Evolutionary conservation across 1,284 basidiomycete species (phyloP), one percentile per base, ranked within the genome.

Genomic region (Rhodotorula sp.): DNA sequence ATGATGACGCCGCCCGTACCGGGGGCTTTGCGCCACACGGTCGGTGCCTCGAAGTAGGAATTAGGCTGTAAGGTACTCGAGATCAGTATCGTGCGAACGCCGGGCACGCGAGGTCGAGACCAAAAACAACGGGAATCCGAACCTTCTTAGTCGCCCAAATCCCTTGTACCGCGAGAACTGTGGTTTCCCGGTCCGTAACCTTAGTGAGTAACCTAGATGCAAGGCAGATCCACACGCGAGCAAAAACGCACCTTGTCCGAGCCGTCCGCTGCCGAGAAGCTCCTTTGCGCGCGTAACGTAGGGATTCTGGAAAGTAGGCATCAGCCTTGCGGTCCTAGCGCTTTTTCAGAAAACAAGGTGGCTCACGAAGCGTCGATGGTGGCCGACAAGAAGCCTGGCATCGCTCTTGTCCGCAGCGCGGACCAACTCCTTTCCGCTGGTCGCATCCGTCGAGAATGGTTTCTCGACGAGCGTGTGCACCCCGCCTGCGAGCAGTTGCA

Each of bases 401-500:
- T 46, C n/a, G 4, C 34, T 61, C 23, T 18, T 31, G 7, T 51
- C 54, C 49, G 69, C 69, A 15, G 68, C 68, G 14, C 57, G 62
- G 26, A 75, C 66, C 20, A 78, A 61, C 15, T 20, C n/a, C 26
- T 39, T n/a, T 2, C 69, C 73, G 29, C 62, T 64, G 26, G 52
- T 39, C 16, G 66, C 59, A 20, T 68, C 59, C 5, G 70, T 69
- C 23, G 71, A 67, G 43, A 78, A 58, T 2, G 78, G 76, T 64
- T 78, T 78, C 72, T 78, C 77, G 12, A 78, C 74, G 46, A 78
- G 63, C 5, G 65, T 57, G 54, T 74, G 67, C 6, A 78, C 65
- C 10, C 77, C 78, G 0, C 63, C 70, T 57, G 67, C 46, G 14
- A 76, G 54, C 12, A 77, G 59, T 54, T 69, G 64, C 12, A 64